These are phyloP conservation scores for Pseudogymnoascus destructans DNA, from an alignment of 2,329 filamentous ascomycete genomes.

Conservation along the genomic window DNA sequence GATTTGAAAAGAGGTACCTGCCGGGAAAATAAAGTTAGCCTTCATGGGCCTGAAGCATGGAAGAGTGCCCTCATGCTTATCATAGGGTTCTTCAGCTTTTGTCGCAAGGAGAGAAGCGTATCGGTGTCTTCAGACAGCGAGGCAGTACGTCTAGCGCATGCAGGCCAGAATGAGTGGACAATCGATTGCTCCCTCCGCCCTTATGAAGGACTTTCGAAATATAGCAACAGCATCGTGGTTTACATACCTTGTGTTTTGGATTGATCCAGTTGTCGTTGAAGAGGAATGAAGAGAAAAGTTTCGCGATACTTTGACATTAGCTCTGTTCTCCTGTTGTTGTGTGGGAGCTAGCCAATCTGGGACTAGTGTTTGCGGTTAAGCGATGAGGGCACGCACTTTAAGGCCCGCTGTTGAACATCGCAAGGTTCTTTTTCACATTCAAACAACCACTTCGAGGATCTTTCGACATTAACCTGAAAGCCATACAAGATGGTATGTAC, in stretches of 20 bases:
- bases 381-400: slow-evolving; percentile 9
- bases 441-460: slow-evolving; percentile 49
- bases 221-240: neutral
- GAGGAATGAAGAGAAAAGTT: neutral
- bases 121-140: slow-evolving; percentile 30
- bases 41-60: slow-evolving; percentile 48
- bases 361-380: neutral
- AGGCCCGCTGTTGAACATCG: slow-evolving; percentile 9
- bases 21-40: slow-evolving; percentile 41
- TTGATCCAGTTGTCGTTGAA: slow-evolving; percentile 7
- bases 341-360: neutral
- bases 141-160: slow-evolving; percentile 1
- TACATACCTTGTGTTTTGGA: slow-evolving; percentile 9
- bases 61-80: slow-evolving; percentile 25
- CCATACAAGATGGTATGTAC: slow-evolving; percentile 47
- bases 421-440: slow-evolving; percentile 7
- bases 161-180: slow-evolving; percentile 23
- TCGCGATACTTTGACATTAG: slow-evolving; percentile 8
- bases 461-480: slow-evolving; percentile 41
- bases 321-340: neutral
- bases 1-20: slow-evolving; percentile 53
- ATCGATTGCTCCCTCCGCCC: slow-evolving; percentile 41
- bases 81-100: slow-evolving; percentile 59
- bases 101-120: slow-evolving; percentile 50
- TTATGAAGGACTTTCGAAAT: slow-evolving; percentile 25